Evolutionary conservation across 148 eudicot genomes (phyloP).

Genomic region (Diospyros kaki): DNA sequence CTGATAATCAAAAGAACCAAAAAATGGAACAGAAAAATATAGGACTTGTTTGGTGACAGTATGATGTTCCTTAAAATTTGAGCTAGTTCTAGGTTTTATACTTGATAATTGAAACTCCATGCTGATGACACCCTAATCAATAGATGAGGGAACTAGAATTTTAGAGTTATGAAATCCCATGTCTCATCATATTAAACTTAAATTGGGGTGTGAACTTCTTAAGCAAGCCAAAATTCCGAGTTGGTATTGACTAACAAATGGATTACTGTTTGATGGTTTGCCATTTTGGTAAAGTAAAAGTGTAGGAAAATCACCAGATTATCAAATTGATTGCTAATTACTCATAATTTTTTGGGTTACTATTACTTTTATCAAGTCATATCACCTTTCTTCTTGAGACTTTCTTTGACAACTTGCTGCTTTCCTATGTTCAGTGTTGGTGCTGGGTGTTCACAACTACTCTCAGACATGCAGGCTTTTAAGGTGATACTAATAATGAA

Average conservation of each 20-base stretch:
- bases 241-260: not conserved
- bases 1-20: not conserved
- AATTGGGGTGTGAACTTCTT: too few relatives aligned
- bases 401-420: constrained; percentile 11
- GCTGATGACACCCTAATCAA: not conserved
- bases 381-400: constrained; percentile 4
- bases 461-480: constrained; percentile 99
- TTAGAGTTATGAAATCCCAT: not conserved
- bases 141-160: not conserved
- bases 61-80: not conserved
- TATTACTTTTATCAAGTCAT: not conserved
- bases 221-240: not conserved
- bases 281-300: not conserved
- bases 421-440: constrained; percentile 64
- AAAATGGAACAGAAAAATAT: not conserved
- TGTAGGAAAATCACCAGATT: not conserved
- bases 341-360: not conserved
- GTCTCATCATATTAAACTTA: not conserved
- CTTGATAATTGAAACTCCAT: not conserved
- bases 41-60: not conserved
- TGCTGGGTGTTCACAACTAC: constrained; percentile 97
- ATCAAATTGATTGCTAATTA: not conserved
- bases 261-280: not conserved
- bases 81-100: constrained; percentile 1
- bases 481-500: constrained; percentile 46